Base-by-base conservation (phyloP, 495 filamentous ascomycete genomes). In the Apodospora peruviana region DNA sequence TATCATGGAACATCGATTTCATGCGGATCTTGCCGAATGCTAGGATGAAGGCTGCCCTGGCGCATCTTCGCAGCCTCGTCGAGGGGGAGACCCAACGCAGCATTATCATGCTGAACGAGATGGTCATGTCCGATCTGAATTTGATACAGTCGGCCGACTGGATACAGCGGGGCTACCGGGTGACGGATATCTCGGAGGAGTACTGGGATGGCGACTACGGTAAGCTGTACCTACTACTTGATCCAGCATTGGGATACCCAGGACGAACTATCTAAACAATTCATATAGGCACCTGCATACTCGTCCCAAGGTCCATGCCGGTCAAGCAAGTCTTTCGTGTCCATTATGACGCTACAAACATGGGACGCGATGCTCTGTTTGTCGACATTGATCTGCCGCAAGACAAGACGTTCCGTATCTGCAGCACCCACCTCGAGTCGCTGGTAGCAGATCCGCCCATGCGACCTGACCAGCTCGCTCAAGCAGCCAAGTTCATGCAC, bases 351-450 rank as follows among this genome's bases (percentile, higher is more conserved):
- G 38, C 58, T 14, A 70, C 74, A 10, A 5, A 43, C 3, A 74
- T 80, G 66, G 59, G 68, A 35, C 63, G 78, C 8, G 78, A 81
- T 59, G 78, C 55, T 1, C 56, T 80, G 0, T 78, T 79, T 41
- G 67, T 77, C 22, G 78, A 81, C 40, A 48, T 80, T 17, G 14
- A 22, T 1, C 23, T 68, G n/a, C 52, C 50, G 3, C 7, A 35
- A 1, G 38, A 36, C 8, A 59, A 42, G 27, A 57, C 50, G 0
- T 32, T 81, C 0, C 67, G 77, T 23, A 49, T 81, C 5, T 74
- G 77, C 52, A 77, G 74, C 49, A 69, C 75, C 4, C 79, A 82
- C 50, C 72, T 80, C 16, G 79, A 81, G 51, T 77, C 73, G 9
- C 65, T 81, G 1, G 56, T 53, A 0, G 40, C 52, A 1, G 52